Evolutionary conservation across 148 eudicot genomes (phyloP).

Genomic region (Mesembryanthemum crystallinum): DNA sequence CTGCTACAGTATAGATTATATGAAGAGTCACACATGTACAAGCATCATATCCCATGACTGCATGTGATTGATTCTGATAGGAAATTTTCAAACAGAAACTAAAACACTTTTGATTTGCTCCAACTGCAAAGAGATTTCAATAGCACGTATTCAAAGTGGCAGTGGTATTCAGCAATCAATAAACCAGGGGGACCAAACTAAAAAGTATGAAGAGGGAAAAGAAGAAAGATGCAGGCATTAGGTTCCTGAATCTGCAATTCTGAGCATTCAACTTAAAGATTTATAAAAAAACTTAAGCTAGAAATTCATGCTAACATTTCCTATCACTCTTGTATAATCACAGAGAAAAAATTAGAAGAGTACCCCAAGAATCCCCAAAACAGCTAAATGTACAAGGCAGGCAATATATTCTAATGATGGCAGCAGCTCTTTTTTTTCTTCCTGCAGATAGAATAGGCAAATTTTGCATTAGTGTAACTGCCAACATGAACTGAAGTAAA

Average conservation of each 20-base stretch:
- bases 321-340: too few relatives aligned
- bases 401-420: conserved; percentile 49
- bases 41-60: neutral
- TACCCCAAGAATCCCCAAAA: conserved; percentile 80
- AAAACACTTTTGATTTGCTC: neutral
- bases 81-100: neutral
- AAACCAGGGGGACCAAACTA: neutral
- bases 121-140: neutral
- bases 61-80: neutral
- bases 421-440: conserved; percentile 32
- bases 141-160: too few relatives aligned
- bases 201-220: neutral
- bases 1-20: too few relatives aligned
- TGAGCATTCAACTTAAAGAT: neutral
- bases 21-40: too few relatives aligned
- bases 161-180: neutral
- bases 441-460: conserved; percentile 40
- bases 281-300: too few relatives aligned
- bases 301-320: too few relatives aligned
- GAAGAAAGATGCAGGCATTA: neutral
- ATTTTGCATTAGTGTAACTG: neutral
- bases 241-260: neutral
- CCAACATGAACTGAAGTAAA: neutral
- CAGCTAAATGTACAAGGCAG: conserved; percentile 56
- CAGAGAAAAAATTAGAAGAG: conserved; percentile 10